Evolutionary conservation across 352 stramenopile species (phyloP), one percentile per base, ranked within the genome.

Genomic region (Phytopythium ostracodes): DNA sequence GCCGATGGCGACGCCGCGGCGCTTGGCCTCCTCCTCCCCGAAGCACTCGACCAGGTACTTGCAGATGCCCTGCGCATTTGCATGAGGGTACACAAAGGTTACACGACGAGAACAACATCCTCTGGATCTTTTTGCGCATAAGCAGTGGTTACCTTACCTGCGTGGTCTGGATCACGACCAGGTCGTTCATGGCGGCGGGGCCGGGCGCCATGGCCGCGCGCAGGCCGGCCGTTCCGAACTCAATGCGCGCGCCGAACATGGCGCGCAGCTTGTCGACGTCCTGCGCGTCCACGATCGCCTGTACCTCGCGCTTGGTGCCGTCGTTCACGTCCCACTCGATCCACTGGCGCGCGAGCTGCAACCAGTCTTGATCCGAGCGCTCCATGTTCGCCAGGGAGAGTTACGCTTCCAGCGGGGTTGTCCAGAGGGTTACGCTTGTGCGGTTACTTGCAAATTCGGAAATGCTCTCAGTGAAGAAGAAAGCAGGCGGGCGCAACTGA

Each of bases 221-320:
- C 20, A 98, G 79, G 2, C 88, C 94, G 33, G 94, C 92, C 35
- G 94, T 98, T 24, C 94, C 94, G 72, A 98, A 98, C 56, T 89
- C 81, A 25, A 98, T 70, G 27, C 94, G 89, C 42, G 77, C 76
- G 53, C 79, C 62, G 57, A 98, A 93, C 57, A 96, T 73, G 49
- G 77, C 60, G n/a, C 70, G 70, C 38, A 98, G 66, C 47, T 71
- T 67, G 17, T 65, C 46, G 17, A 73, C 60, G 64, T 96, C 71
- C 10, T 82, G 65, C 17, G 73, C 66, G 15, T 73, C 74, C 22
- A 97, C 43, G n/a, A 96, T 74, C 51, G 64, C 35, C 62, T 91
- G 60, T 51, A 97, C 74, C n/a, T 71, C 64, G 40, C 70, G 54
- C 59, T 86, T 88, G 27, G 90, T 97, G 59, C 67, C 76, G 36